Percentiles rank a stretch among this genome's conserved stretches.
phyloP scores from a whole-genome alignment of 768 basidiomycete species.

The Sutorius australiensis region DNA sequence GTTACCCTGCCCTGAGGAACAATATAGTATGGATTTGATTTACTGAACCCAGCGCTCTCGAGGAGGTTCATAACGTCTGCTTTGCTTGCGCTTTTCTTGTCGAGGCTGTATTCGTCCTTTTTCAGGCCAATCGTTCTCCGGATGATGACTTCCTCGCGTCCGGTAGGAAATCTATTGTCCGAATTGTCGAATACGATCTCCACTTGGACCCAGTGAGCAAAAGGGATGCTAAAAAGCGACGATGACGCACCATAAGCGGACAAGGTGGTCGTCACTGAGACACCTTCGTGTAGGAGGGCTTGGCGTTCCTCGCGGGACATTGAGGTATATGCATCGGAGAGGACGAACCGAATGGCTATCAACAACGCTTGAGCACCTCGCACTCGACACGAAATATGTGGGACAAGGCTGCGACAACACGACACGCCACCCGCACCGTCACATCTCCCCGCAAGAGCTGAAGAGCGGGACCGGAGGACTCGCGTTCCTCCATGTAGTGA shows the following conservation, averaged over 20 bases:
- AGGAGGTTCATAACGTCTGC: constrained; percentile 97
- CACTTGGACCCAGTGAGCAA: constrained; percentile 34
- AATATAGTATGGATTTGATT: constrained; percentile 98
- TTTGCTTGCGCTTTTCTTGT: constrained; percentile 92
- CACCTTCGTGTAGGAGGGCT: constrained; percentile 90
- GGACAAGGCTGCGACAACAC: background rate
- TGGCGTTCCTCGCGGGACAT: constrained; percentile 93
- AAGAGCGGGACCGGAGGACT: background rate
- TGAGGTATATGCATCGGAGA: constrained; percentile 96
- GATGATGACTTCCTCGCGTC: constrained; percentile 80
- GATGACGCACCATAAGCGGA: constrained; percentile 74
- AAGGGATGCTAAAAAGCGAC: background rate
- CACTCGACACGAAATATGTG: background rate
- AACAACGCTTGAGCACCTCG: constrained; percentile 4
- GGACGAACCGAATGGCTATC: constrained; percentile 91
- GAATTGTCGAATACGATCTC: constrained; percentile 96
- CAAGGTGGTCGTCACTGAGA: constrained; percentile 81
- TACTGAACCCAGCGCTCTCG: constrained; percentile 95
- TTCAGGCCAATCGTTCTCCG: constrained; percentile 95
- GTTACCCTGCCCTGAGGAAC: constrained; percentile 95
- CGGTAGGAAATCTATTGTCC: constrained; percentile 91
- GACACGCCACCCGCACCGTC: background rate
- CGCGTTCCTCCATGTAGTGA: background rate
- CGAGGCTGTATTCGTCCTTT: constrained; percentile 97
- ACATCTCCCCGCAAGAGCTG: background rate